These are phyloP conservation scores for Corchorus capsularis DNA, from an alignment of 345 rosid species.

Conservation along the genomic window DNA sequence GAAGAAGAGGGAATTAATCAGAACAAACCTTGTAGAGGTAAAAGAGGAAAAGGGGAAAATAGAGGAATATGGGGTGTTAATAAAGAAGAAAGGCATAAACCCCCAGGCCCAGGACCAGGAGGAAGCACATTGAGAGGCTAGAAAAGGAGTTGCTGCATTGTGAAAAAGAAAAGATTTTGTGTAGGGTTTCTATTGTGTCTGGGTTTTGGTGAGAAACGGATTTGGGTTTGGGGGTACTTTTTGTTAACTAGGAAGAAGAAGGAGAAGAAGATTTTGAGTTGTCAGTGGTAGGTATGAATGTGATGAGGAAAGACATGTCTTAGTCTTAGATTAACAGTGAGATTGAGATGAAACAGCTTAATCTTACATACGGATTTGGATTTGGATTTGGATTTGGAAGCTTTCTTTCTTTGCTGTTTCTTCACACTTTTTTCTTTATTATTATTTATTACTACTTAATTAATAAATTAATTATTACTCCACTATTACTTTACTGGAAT, in stretches of 20 bases:
- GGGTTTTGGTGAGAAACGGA: not conserved
- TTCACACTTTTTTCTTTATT: slow-evolving; percentile 5
- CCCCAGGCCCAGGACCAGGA: slow-evolving; percentile 6
- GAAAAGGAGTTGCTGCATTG: slow-evolving; percentile 30
- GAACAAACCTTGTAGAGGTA: slow-evolving; percentile 29
- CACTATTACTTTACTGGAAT: too few species aligned
- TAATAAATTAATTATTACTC: not conserved
- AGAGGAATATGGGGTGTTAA: not conserved
- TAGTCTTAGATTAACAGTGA: slow-evolving; percentile 28
- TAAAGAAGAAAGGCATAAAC: slow-evolving; percentile 12
- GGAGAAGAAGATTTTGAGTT: slow-evolving; percentile 47
- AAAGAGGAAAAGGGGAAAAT: not conserved
- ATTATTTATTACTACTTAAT: not conserved
- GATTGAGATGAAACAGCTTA: slow-evolving; percentile 30
- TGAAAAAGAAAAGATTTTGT: slow-evolving; percentile 26
- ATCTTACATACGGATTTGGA: not conserved
- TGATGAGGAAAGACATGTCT: slow-evolving; percentile 45
- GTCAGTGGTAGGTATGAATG: slow-evolving; percentile 48
- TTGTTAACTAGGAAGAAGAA: not conserved
- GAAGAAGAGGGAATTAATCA: slow-evolving; percentile 1
- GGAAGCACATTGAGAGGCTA: slow-evolving; percentile 15
- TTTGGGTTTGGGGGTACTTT: slow-evolving; percentile 18
- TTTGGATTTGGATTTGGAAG: slow-evolving; percentile 27
- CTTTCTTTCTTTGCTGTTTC: slow-evolving; percentile 43
- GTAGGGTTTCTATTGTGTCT: slow-evolving; percentile 33